Base-by-base conservation (phyloP, 495 filamentous ascomycete genomes). In the Hypoxylon lenormandii region DNA sequence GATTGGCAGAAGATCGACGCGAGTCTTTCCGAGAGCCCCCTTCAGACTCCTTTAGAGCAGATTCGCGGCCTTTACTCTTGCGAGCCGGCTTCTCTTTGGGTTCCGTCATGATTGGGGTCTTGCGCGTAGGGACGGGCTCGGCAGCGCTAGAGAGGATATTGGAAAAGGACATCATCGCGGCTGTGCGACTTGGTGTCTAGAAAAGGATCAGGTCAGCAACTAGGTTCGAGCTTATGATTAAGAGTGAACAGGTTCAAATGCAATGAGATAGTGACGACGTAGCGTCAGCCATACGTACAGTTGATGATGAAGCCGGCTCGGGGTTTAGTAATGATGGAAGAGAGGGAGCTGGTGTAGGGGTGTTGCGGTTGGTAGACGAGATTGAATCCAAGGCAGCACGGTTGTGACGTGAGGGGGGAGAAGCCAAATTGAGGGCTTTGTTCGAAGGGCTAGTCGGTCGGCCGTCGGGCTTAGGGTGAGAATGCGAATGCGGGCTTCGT, bases 91-190 rank as follows among this genome's bases (percentile, higher is more conserved):
- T 76, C 28, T 78, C 74, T 23, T 71, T 67, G 10, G 52, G 48
- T 36, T 79, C 77, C 12, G 74, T 23, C 64, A 80, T 47, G 72
- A 81, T 52, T 54, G 75, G 16, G 79, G 80, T 70, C 75, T 77
- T 72, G 1, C 85, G 82, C 64, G 85, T 83, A 4, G 83, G 69
- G 33, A 82, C 75, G 23, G 87, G 84, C 45, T 92, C 91, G 73
- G 90, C 91, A 72, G 90, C 85, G 61, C 84, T 89, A 1, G 92
- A 93, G 36, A 97, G 86, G 57, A 97, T 96, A 74, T 91, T 95
- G 30, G 92, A 92, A 69, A 97, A 92, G 2, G 92, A 92, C 93
- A 97, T 97, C 12, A 93, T 90, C 78, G 94, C 90, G 16, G 88
- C 87, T 52, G 89, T 86, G 66, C 90, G 86, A 55, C 87, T 82